Base-by-base conservation (phyloP, 2,329 filamentous ascomycete genomes). In the Stromatinia cepivora region DNA sequence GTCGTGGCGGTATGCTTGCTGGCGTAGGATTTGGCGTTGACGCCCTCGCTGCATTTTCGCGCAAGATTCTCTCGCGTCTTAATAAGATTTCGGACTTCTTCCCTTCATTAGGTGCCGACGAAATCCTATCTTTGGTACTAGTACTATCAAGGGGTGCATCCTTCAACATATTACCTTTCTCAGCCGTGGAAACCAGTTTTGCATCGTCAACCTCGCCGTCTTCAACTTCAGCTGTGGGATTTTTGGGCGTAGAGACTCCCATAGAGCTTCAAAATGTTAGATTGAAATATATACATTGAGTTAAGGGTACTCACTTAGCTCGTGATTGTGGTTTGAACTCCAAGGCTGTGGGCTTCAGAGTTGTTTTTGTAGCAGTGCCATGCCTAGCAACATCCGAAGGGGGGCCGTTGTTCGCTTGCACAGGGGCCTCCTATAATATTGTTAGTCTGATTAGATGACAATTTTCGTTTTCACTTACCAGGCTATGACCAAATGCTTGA, bases 201-300 rank as follows among this genome's bases (percentile, higher is more conserved):
- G 81, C 82, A 74, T 92, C 90, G 72, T 88, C 86, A 34, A 92
- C 89, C 77, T 93, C 90, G 28, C 90, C 90, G 76, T 93, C 90
- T 77, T 93, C 90, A 66, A 87, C 86, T 71, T 90, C 88, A 1
- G 67, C 69, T 79, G 77, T 75, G 72, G 22, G 67, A 39, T 63
- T 53, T 56, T 75, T 77, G 22, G 74, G 72, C 28, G 77, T 78
- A n/a, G 76, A 72, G n/a, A 77, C 72, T 62, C 81, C 78, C 36
- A 71, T 72, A 20, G 70, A 75, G 70, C 76, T 77, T 72, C 52
- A 34, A 69, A 20, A 59, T 74, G 75, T 70, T 79, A 82, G 82
- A 79, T 80, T 50, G 6, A 22, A 25, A 52, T 42, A 53, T 13
- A 48, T 22, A 36, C 11, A 50, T 53, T 22, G 58, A 25, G 11